Base-by-base conservation (phyloP, 2,329 filamentous ascomycete genomes). In the Aspergillus oerlinghausenensis region DNA sequence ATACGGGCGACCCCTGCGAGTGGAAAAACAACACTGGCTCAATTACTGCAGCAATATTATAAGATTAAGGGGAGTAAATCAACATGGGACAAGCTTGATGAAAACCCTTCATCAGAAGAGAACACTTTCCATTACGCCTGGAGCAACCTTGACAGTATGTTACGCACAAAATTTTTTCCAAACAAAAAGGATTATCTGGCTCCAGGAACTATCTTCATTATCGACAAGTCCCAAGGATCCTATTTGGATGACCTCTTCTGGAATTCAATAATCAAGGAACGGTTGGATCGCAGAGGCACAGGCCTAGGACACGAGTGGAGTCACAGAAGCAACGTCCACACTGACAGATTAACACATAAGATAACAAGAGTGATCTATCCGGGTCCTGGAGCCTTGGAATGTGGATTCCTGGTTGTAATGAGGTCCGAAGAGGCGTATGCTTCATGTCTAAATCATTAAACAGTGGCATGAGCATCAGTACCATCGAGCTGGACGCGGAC, bases 1-100 rank as follows among this genome's bases (percentile, higher is more conserved):
- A 29, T 58, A 2, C 58, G 55, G 14, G 58, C 51, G 17, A 56
- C 58, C 10, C 58, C 55, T 35, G 58, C 58, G 19, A 60, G 55
- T 35, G 58, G 58, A 14, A 60, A 60, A 40, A 50, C 56, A 25
- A 40, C 26, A 17, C 58, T 58, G n/a, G 21, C 54, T 42, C 40
- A n/a, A 29, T 54, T 60, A 25, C 40, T 23, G 42, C 5, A 52
- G 4, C 3, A 40, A 40, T 38, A 59, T 32, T 56, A 52, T 35
- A 17, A 47, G 1, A 35, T 26, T 11, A 45, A 43, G 23, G 26
- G 52, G 19, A 5, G 17, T 1, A 40, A 40, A 17, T 6, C n/a
- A 19, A 17, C 17, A 40, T 40, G 38, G 38, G 3, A 5, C 38
- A 19, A 40, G 38, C 38, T 19, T 40, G 38, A 19, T 40, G 38